Evolutionary conservation across 495 filamentous ascomycete species (phyloP), one percentile per base, ranked within the genome.

Genomic region (Tetracladium marchalianum): DNA sequence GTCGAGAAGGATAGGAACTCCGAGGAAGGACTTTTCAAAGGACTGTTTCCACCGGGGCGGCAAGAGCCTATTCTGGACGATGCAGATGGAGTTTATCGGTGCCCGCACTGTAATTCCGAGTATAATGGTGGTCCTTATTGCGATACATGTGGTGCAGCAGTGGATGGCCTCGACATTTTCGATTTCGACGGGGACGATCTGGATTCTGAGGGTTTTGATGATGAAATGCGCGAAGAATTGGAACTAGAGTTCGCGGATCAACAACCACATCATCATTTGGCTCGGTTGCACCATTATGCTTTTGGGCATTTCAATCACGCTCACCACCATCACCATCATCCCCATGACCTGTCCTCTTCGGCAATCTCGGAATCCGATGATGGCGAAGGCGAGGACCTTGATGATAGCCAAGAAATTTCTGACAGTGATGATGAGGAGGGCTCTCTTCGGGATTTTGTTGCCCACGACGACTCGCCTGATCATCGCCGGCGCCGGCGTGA

Each of bases 1-100:
- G 65, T 78, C 15, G 70, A 76, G 27, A 58, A 62, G 32, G 75
- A 80, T 57, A 69, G 63, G 43, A 69, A 65, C 5, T 62, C 55
- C 22, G 68, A 56, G 37, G 78, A 76, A 12, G 81, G 81, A 19
- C 61, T 86, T n/a, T 86, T 86, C 60, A 75, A 75, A 39, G 82
- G 81, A 12, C 69, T 66, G 40, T 86, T 86, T 60, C 38, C 50
- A 13, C 40, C 42, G 27, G 12, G 7, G 1, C 35, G 10, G 4
- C 11, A 2, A 33, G 27, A 18, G 12, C 31, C 49, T 11, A 65
- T 82, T 17, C 56, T 66, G 31, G 82, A 85, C 53, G 55, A 71
- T 11, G 72, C 72, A 55, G 82, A 85, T 61, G 71, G 72, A 11
- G 75, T 85, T 11, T 57, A 74, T 24, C 70, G 81, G 42, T 87